Conservation (phyloP, 1,139 yeast genomes). For the Blastobotrys aristatus region DNA sequence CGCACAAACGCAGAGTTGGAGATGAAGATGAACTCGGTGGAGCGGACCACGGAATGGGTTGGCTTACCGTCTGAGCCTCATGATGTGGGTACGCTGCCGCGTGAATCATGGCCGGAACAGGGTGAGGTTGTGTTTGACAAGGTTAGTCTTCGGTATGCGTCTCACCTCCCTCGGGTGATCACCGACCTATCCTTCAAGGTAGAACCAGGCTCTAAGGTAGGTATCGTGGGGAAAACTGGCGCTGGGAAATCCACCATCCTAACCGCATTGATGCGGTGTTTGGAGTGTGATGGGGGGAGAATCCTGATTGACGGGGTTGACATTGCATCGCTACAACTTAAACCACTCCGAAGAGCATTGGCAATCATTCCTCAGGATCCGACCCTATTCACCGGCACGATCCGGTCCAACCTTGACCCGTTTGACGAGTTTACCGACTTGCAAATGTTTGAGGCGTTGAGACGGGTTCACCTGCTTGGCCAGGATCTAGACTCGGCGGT, state of each 20-base stretch:
- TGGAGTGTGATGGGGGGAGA: constrained; percentile 56
- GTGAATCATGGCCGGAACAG: constrained; percentile 42
- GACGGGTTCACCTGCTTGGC: constrained; percentile 8
- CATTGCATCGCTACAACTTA: constrained; percentile 49
- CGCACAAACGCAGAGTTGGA: constrained; percentile 55
- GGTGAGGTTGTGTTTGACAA: constrained; percentile 53
- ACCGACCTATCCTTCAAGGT: constrained; percentile 47
- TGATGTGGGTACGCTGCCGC: constrained; percentile 26
- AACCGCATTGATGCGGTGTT: constrained; percentile 62
- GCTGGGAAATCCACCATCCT: constrained; percentile 75
- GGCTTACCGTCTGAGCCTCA: constrained; percentile 57
- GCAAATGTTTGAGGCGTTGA: constrained; percentile 42
- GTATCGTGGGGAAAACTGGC: constrained; percentile 80
- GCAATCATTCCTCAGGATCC: constrained; percentile 74
- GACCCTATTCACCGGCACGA: constrained; percentile 55
- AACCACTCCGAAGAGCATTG: constrained; percentile 51
- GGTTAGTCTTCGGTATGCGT: constrained; percentile 58
- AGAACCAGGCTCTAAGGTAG: constrained; percentile 60
- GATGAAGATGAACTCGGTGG: constrained; percentile 75
- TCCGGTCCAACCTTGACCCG: constrained; percentile 63
- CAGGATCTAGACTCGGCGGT: constrained; percentile 35
- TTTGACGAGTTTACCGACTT: constrained; percentile 43
- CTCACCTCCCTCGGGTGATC: constrained; percentile 50
- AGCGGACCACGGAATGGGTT: constrained; percentile 66
- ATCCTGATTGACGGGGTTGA: constrained; percentile 54